Base-by-base conservation (phyloP, 495 filamentous ascomycete species). In the Penicillium parvum region DNA sequence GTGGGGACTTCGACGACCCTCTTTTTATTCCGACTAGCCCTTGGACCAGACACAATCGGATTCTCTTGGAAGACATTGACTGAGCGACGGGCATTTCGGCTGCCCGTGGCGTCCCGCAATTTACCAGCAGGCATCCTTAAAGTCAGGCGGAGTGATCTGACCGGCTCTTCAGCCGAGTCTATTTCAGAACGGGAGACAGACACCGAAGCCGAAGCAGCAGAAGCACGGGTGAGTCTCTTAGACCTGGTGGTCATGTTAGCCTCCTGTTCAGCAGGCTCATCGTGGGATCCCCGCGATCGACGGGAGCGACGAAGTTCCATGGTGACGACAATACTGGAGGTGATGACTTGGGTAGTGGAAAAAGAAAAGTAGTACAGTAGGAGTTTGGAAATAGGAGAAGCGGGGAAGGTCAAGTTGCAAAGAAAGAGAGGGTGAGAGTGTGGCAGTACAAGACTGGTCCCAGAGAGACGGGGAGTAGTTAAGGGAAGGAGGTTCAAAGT, bases 101-200 rank as follows among this genome's bases (percentile, higher is more conserved):
- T 58, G 33, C 60, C 53, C 17, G 82, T 90, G 10, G 81, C 85
- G 61, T 94, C 83, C 23, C 86, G 83, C 39, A 92, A 74, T 71
- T 87, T 92, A 68, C 74, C 85, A 21, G 87, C 78, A 5, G 87
- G 81, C 56, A 91, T 83, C 69, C 89, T 95, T 52, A 96, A 82
- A 20, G 84, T 94, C 34, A 96, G 69, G 60, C 79, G 79, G 40
- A 91, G 77, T 45, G 85, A 83, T 62, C 76, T 78, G 46, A 69
- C 73, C 26, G 68, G 66, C 45, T 78, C 76, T 55, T 73, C 75
- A 39, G 77, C 56, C 21, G 79, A 77, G 11, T 71, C 71, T 25
- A 77, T 66, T 20, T 71, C 64, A 40, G 73, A 77, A 60, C 76
- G 77, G 50, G 76, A 73, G 36, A 80, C 67, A 15, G 79, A 78